Base-by-base conservation (phyloP, 1,284 basidiomycete species). In the Schizophyllum commune region DNA sequence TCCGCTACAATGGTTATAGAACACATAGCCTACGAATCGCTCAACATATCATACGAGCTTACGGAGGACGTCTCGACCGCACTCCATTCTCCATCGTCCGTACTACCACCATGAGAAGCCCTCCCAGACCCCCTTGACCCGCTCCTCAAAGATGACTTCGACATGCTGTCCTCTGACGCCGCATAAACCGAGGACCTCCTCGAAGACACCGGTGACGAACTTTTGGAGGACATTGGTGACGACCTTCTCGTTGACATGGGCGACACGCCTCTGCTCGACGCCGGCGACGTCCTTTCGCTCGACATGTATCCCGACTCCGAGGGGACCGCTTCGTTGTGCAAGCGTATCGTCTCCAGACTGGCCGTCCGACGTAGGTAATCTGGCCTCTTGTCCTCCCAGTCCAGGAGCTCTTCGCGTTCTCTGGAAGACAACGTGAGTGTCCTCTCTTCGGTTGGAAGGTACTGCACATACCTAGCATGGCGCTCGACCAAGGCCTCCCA, bases 401-500 rank as follows among this genome's bases (percentile, higher is more conserved):
- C 71, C 53, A 86, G 62, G 32, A 88, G 70, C 60, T 83, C 81
- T 63, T 85, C 81, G 52, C 79, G 74, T 70, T 88, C 86, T 56
- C 73, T 71, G 17, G 39, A 11, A 17, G 39, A 11, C 17, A 8
- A 13, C 4, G 17, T 11, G 4, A 47, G 13, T 13, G 9, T 47
- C 13, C 2, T 11, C 4, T 11, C 3, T 47, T 13, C 39, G 17
- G 8, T 13, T 3, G 39, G 2, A 47, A 9, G 39, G 13, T 7
- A 39, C 13, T 39, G 34, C 3, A 17, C 39, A 17, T 17, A 47
- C 39, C 39, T 47, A 61, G 82, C 74, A 66, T 89, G 86, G 39
- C 87, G 75, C 27, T 67, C 65, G 58, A 89, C 75, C 61, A 89
- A 73, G 67, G 85, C 85, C 61, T 88, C 86, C 87, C 87, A 89